phyloP scores from a whole-genome alignment of 2,329 filamentous ascomycete species.

The Botrytis deweyae region DNA sequence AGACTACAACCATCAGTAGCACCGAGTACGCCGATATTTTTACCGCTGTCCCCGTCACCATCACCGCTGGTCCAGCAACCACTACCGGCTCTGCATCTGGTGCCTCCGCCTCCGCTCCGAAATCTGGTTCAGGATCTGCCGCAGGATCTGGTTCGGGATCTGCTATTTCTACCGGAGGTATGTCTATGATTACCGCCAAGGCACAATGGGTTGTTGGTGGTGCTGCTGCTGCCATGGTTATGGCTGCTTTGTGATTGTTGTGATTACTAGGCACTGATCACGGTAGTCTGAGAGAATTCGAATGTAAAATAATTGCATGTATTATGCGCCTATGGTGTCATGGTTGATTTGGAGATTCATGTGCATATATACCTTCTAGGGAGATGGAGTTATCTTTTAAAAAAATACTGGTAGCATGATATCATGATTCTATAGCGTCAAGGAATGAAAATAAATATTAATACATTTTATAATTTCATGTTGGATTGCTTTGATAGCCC shows the following conservation, averaged over 20 bases:
- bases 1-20: conserved; percentile 14
- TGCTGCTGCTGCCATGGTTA: conserved; percentile 35
- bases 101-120: neutral
- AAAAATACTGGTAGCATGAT: neutral
- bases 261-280: neutral
- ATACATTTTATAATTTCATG: neutral
- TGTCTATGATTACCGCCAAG: conserved; percentile 34
- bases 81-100: neutral
- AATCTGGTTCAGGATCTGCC: neutral
- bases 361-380: neutral
- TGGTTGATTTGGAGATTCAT: neutral
- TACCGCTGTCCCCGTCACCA: conserved; percentile 24
- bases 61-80: conserved; percentile 27
- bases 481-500: neutral
- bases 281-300: neutral
- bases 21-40: conserved; percentile 7
- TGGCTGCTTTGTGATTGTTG: conserved; percentile 27
- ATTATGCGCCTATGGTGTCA: neutral
- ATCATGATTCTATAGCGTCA: neutral
- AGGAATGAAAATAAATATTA: neutral
- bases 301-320: neutral
- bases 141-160: conserved; percentile 14
- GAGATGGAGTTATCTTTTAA: neutral
- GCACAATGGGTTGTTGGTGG: conserved; percentile 32
- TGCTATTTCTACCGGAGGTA: conserved; percentile 23